phyloP scores from a whole-genome alignment of 441 rosid genomes.

The Aleurites moluccanus region DNA sequence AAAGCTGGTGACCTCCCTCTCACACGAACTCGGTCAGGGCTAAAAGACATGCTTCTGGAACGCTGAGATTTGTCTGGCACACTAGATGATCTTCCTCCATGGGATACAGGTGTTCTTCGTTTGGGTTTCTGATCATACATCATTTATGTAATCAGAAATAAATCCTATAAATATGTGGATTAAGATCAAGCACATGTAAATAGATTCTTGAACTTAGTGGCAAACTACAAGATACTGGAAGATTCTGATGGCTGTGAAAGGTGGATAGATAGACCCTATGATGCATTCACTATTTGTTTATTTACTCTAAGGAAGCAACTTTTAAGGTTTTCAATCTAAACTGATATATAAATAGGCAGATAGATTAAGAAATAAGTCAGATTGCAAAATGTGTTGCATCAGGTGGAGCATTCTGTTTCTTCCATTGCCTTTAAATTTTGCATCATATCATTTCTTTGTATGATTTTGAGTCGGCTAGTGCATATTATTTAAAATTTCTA shows the following conservation, averaged over 20 bases:
- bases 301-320: too few species aligned
- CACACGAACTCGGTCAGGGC: slow-evolving; percentile 90
- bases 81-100: slow-evolving; percentile 75
- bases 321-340: neutral
- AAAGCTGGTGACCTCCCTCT: slow-evolving; percentile 99
- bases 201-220: neutral
- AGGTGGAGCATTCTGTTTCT: neutral
- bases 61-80: slow-evolving; percentile 91
- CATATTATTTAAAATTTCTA: too few species aligned
- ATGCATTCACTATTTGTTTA: too few species aligned
- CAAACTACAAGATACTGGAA: neutral
- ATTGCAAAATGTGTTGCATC: neutral
- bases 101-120: slow-evolving; percentile 67
- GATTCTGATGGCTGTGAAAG: neutral
- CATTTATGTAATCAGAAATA: slow-evolving; percentile 21
- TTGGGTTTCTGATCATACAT: slow-evolving; percentile 79
- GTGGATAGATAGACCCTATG: neutral
- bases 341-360: neutral
- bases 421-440: neutral
- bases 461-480: neutral
- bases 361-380: neutral
- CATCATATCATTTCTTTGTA: neutral
- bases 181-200: neutral
- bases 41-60: slow-evolving; percentile 94
- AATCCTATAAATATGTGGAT: slow-evolving; percentile 2